Percentiles rank a stretch among this genome's conserved stretches.
Evolutionary conservation across 805 yeast genomes (phyloP).

Genomic region (Yarrowia porcina): DNA sequence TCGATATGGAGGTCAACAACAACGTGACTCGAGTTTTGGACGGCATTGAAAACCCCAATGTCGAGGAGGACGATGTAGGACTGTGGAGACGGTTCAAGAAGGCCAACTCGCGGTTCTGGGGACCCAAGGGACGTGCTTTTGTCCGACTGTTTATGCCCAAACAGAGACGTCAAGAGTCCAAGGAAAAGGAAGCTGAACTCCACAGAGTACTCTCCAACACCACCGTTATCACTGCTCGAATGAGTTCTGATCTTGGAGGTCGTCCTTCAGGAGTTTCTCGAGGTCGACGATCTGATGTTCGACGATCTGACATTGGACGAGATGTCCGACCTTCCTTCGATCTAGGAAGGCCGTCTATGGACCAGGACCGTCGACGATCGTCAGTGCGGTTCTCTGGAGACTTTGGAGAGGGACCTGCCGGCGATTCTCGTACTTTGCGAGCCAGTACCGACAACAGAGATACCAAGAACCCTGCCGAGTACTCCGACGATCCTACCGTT

Average conservation of each 20-base stretch:
- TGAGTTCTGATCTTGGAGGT: neutral
- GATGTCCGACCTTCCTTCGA: neutral
- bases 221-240: constrained; percentile 18
- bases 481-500: constrained; percentile 27
- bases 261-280: neutral
- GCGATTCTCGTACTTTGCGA: neutral
- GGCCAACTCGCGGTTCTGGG: constrained; percentile 41
- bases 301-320: neutral
- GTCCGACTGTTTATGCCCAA: constrained; percentile 8
- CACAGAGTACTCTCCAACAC: constrained; percentile 8
- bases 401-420: constrained; percentile 5
- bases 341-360: neutral
- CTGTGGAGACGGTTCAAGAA: constrained; percentile 72
- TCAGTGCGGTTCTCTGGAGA: neutral
- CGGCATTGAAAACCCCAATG: constrained; percentile 60
- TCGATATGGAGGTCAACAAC: constrained; percentile 69
- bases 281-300: neutral
- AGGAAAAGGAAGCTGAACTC: constrained; percentile 8
- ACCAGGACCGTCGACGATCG: neutral
- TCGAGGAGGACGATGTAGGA: constrained; percentile 52
- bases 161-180: neutral
- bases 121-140: constrained; percentile 25
- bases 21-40: constrained; percentile 60
- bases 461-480: neutral
- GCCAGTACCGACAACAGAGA: neutral